Percentiles rank a stretch among this genome's conserved stretches.
Evolutionary conservation across 768 basidiomycete genomes (phyloP).

Genomic region (Trametes villosa): DNA sequence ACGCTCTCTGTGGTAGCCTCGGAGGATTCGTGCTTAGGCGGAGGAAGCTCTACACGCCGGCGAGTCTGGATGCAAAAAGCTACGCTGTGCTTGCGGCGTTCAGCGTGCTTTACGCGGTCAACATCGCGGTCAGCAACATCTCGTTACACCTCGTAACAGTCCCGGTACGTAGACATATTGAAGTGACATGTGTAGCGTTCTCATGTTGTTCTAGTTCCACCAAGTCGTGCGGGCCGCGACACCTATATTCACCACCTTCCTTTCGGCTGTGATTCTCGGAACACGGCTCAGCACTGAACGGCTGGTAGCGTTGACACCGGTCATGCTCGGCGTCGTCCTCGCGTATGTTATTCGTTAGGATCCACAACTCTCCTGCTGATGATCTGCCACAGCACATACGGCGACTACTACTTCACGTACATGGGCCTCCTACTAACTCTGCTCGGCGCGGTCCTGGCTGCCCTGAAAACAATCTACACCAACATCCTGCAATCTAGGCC

Average conservation of each 20-base stretch:
- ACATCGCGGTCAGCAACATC: slow-evolving; percentile 93
- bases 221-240: slow-evolving; percentile 94
- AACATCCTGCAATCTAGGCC: slow-evolving; percentile 67
- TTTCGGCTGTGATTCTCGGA: slow-evolving; percentile 73
- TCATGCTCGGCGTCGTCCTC: slow-evolving; percentile 88
- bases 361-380: neutral
- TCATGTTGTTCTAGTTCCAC: slow-evolving; percentile 69
- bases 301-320: slow-evolving; percentile 76
- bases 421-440: slow-evolving; percentile 88
- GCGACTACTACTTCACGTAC: slow-evolving; percentile 90
- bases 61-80: slow-evolving; percentile 53
- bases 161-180: slow-evolving; percentile 59
- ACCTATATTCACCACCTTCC: slow-evolving; percentile 87
- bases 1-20: slow-evolving; percentile 82
- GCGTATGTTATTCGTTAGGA: slow-evolving; percentile 57
- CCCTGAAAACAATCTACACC: slow-evolving; percentile 92
- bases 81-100: slow-evolving; percentile 74
- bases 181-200: neutral
- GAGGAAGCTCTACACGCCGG: slow-evolving; percentile 60
- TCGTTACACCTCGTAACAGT: slow-evolving; percentile 88
- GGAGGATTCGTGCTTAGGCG: slow-evolving; percentile 75
- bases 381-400: slow-evolving; percentile 70
- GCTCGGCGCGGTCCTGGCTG: slow-evolving; percentile 88
- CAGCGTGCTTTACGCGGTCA: slow-evolving; percentile 89
- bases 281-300: slow-evolving; percentile 63